phyloP scores from a whole-genome alignment of 1,284 basidiomycete genomes.

The Lignosus rhinocerotis region DNA sequence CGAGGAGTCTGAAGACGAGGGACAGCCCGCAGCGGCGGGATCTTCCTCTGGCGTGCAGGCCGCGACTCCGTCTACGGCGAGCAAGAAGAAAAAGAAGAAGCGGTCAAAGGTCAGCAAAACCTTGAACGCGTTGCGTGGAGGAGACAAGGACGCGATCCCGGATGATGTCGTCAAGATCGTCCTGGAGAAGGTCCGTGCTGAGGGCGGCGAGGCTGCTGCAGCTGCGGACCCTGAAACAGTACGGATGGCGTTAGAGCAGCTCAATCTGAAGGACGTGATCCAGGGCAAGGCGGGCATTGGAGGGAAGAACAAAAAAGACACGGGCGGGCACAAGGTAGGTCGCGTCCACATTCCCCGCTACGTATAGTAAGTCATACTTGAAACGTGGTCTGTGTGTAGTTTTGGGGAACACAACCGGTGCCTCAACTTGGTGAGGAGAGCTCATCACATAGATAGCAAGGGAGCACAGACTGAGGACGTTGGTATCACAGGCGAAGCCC shows the following conservation, averaged over 20 bases:
- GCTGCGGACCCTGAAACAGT: constrained; percentile 25
- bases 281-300: constrained; percentile 70
- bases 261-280: constrained; percentile 74
- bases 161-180: neutral
- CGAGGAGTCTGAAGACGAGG: constrained; percentile 36
- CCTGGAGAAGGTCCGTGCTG: neutral
- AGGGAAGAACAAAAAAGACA: constrained; percentile 74
- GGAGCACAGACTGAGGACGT: neutral
- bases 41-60: constrained; percentile 30
- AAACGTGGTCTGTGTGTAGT: constrained; percentile 47
- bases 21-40: constrained; percentile 19
- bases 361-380: constrained; percentile 6
- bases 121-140: constrained; percentile 50
- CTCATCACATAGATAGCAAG: neutral
- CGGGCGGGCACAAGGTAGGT: constrained; percentile 84
- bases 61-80: constrained; percentile 35
- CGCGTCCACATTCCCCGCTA: neutral
- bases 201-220: constrained; percentile 37
- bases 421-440: constrained; percentile 68
- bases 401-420: constrained; percentile 96
- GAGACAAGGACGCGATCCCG: constrained; percentile 32
- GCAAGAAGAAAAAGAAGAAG: constrained; percentile 79
- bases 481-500: constrained; percentile 55
- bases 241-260: constrained; percentile 10
- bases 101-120: constrained; percentile 63